These are phyloP conservation scores for Fagopyrum tataricum DNA, from an alignment of 148 eudicot species.

Conservation along the genomic window DNA sequence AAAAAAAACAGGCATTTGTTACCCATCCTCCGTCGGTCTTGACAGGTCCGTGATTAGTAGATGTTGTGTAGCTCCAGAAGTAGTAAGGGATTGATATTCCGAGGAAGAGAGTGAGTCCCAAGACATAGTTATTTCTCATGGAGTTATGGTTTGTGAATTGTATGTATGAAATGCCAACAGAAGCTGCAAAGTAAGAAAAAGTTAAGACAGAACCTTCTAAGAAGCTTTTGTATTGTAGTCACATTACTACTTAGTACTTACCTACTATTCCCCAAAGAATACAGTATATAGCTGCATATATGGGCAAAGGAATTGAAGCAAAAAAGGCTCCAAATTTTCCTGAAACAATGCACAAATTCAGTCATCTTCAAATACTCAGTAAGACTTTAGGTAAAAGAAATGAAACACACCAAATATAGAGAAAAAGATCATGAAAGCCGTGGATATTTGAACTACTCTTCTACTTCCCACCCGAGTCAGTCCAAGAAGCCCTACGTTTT, in stretches of 20 bases:
- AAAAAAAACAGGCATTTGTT: conserved; percentile 1
- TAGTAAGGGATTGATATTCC: conserved; percentile 93
- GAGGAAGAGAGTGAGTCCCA: conserved; percentile 81
- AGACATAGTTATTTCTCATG: conserved; percentile 75
- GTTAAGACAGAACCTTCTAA: neutral
- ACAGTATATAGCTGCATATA: conserved; percentile 90
- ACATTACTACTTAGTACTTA: conserved; percentile 33
- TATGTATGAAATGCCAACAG: conserved; percentile 68
- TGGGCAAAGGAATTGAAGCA: conserved; percentile 85
- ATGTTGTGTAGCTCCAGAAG: conserved; percentile 55
- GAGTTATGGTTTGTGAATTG: conserved; percentile 89
- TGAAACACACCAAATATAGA: conserved; percentile 67
- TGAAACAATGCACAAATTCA: conserved; percentile 20
- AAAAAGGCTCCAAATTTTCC: conserved; percentile 98
- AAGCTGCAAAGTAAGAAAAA: conserved; percentile 42
- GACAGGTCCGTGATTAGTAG: conserved; percentile 58
- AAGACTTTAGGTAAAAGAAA: neutral
- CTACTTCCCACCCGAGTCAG: conserved; percentile 90
- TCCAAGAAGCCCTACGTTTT: conserved; percentile 93
- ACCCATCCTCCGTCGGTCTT: conserved; percentile 85
- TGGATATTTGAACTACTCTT: conserved; percentile 93
- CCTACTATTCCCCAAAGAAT: conserved; percentile 84
- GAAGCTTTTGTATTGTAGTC: neutral
- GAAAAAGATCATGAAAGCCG: conserved; percentile 91
- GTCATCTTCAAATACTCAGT: neutral